Evolutionary conservation across 495 filamentous ascomycete genomes (phyloP).

Genomic region (Aspergillus carlsbadensis): DNA sequence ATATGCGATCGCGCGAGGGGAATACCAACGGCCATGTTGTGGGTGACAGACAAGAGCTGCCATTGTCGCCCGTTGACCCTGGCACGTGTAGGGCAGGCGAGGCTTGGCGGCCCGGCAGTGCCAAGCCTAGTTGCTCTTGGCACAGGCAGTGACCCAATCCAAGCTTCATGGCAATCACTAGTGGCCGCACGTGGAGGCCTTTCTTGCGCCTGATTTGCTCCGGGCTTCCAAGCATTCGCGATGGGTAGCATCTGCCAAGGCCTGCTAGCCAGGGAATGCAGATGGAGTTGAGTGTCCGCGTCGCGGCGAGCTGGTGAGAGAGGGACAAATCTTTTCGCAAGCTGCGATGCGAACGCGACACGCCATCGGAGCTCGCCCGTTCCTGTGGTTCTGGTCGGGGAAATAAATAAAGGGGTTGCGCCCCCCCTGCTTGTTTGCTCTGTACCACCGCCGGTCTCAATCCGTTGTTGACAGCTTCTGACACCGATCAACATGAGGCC

Average conservation of each 20-base stretch:
- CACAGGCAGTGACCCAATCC: slow-evolving; percentile 5
- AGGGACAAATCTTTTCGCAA: background rate
- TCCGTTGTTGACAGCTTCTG: background rate
- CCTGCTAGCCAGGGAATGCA: slow-evolving; percentile 4
- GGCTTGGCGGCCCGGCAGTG: slow-evolving; percentile 2
- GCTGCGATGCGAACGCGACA: background rate
- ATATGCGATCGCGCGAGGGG: background rate
- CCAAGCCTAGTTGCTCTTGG: slow-evolving; percentile 6
- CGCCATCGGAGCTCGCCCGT: slow-evolving; percentile 9
- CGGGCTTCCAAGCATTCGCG: background rate
- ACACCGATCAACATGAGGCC: slow-evolving; percentile 25
- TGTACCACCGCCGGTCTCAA: slow-evolving; percentile 12
- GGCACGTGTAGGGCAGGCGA: slow-evolving; percentile 15
- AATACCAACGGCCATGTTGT: background rate
- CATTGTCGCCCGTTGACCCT: slow-evolving; percentile 1
- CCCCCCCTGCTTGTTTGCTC: slow-evolving; percentile 4
- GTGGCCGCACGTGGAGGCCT: slow-evolving; percentile 10
- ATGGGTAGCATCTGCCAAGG: slow-evolving; percentile 14
- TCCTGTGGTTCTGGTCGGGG: background rate
- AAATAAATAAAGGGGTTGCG: slow-evolving; percentile 6
- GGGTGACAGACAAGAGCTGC: background rate
- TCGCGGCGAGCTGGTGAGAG: background rate
- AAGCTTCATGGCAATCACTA: slow-evolving; percentile 14
- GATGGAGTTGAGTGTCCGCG: background rate
- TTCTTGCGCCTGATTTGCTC: slow-evolving; percentile 3